Evolutionary conservation across 495 filamentous ascomycete genomes (phyloP), one percentile per base, ranked within the genome.

Genomic region (Annulohypoxylon moriforme): DNA sequence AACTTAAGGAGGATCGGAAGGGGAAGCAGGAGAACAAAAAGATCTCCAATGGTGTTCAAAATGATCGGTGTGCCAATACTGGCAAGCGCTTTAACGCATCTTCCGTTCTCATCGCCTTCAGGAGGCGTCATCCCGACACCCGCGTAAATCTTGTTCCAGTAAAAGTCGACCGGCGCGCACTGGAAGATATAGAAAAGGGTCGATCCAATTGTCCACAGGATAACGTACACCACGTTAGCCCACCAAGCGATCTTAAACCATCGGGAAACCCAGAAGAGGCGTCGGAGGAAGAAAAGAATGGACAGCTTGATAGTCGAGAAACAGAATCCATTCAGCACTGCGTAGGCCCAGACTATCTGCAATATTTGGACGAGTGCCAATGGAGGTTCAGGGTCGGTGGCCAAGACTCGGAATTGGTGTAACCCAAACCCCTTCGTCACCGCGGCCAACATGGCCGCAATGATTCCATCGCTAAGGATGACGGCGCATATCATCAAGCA

Each of bases 171-270:
- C 1, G 50, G 50, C 50, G 50, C 13, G 34, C 50, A 55, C 50
- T 55, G 50, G 29, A 55, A 55, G n/a, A 55, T 55, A 29, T 55
- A 55, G 29, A 55, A 55, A 34, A 55, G 50, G 3, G 50, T 55
- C 50, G 50, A 55, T 0, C 50, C 50, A 34, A 55, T 34, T 11
- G 50, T 55, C 50, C 50, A 55, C 7, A 55, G 29, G 29, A 55
- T 13, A 13, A 55, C 50, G 14, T 55, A 55, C 1, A n/a, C 14
- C n/a, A 55, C 50, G 16, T 55, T 55, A 20, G 16, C 16, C 50
- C 50, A 55, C 50, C 50, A 55, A 34, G 50, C 50, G 16, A 55
- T 34, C 29, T 55, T 55, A 9, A 55, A 55, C 50, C 50, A 55
- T 16, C 27, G 50, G 18, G 29, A 11, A 3, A 55, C 50, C 50